Conservation (phyloP, 768 basidiomycete genomes). For the Mycena leptocephala region DNA sequence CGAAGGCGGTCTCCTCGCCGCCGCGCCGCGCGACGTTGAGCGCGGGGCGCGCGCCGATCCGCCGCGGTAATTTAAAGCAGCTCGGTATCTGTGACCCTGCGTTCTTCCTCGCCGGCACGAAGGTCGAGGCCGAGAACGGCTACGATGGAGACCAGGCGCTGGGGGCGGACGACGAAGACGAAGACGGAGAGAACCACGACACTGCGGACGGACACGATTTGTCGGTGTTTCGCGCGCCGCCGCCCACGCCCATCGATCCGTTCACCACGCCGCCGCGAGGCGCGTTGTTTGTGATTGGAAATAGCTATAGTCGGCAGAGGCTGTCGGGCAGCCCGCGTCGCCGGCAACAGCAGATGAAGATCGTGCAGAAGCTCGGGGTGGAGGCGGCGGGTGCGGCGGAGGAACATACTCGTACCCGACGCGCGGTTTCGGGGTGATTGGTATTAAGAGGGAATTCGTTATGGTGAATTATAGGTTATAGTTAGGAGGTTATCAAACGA, state of each 20-base stretch:
- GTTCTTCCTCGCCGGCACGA: neutral
- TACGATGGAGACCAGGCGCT: neutral
- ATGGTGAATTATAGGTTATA: too few species aligned
- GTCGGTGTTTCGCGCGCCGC: too few species aligned
- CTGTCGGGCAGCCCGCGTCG: neutral
- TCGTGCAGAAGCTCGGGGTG: constrained; percentile 8
- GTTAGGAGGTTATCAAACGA: too few species aligned
- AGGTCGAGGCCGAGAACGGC: neutral
- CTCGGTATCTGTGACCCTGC: neutral
- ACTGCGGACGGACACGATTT: too few species aligned
- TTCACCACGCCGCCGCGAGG: constrained; percentile 13
- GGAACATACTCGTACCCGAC: neutral
- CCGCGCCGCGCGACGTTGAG: neutral
- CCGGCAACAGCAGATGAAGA: neutral
- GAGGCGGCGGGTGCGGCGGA: constrained; percentile 16
- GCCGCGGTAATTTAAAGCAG: neutral
- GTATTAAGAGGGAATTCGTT: too few species aligned
- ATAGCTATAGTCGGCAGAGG: neutral
- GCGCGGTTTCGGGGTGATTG: too few species aligned
- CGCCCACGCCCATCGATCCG: constrained; percentile 1
- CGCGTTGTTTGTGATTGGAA: neutral
- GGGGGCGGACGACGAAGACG: neutral
- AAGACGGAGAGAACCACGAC: neutral
- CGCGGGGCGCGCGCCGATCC: neutral
- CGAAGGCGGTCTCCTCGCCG: neutral